These are phyloP conservation scores for Rhodotorula sp. DNA, from an alignment of 1,284 basidiomycete species.

Conservation along the genomic window DNA sequence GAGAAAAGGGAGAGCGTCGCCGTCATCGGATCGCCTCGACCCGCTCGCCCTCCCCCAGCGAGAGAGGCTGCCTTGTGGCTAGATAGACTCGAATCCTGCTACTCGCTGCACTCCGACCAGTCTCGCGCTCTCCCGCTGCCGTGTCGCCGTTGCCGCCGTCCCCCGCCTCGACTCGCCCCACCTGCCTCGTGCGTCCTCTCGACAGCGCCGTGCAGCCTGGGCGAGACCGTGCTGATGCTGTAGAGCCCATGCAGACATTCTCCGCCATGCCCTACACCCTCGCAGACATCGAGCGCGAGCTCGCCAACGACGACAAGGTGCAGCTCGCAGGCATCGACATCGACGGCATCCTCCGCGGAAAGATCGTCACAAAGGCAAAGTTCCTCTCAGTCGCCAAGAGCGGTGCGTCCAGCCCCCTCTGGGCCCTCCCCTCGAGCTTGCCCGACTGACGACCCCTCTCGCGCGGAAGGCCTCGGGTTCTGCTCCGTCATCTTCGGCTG, in stretches of 20 bases:
- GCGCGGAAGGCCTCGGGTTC: constrained; percentile 15
- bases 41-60: no score
- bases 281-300: constrained; percentile 51
- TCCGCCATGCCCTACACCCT: constrained; percentile 53
- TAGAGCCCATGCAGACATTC: neutral
- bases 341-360: constrained; percentile 90
- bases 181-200: no score
- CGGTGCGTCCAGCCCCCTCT: constrained; percentile 49
- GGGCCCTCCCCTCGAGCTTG: neutral
- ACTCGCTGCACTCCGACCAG: no score
- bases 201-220: no score
- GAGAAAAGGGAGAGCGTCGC: neutral
- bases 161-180: no score
- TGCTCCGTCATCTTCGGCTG: constrained; percentile 67
- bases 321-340: constrained; percentile 82
- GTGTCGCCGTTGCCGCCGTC: no score
- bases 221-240: no score
- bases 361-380: constrained; percentile 71
- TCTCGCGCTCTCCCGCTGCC: no score
- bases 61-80: no score
- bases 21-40: neutral
- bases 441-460: neutral
- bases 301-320: constrained; percentile 74
- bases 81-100: no score
- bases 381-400: constrained; percentile 81